These are phyloP conservation scores for Chlamydomonas eustigma DNA, from an alignment of 139 green algal genomes.

Conservation along the genomic window DNA sequence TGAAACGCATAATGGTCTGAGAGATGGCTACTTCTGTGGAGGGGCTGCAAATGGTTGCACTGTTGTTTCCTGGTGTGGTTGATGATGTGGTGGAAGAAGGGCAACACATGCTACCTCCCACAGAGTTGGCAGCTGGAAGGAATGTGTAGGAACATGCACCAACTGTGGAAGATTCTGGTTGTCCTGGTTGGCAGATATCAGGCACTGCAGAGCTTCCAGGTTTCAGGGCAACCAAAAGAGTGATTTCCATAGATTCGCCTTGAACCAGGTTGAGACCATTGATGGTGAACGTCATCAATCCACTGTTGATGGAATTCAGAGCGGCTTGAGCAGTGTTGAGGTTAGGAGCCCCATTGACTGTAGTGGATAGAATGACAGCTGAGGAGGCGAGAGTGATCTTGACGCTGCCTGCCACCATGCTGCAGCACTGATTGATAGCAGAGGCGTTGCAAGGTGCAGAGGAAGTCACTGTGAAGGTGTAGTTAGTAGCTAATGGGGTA, in stretches of 20 bases:
- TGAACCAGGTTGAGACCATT: neutral
- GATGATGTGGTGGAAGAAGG: neutral
- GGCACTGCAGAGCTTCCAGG: neutral
- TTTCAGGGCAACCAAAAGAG: neutral
- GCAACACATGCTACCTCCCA: neutral
- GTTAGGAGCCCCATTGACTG: neutral
- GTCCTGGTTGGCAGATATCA: neutral
- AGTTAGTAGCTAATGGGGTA: neutral
- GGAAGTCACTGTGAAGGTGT: neutral
- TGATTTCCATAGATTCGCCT: neutral
- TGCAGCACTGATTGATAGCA: constrained; percentile 4
- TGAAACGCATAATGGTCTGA: neutral
- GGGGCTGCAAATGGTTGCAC: neutral
- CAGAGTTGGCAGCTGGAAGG: neutral
- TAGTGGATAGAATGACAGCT: neutral
- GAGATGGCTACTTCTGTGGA: neutral
- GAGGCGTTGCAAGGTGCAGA: neutral
- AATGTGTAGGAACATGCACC: neutral
- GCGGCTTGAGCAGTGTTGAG: neutral
- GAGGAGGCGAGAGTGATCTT: neutral
- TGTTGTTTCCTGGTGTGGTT: neutral
- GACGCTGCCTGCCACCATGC: neutral
- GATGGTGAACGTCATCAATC: neutral
- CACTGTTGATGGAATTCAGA: neutral
- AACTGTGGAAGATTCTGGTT: neutral